Base-by-base conservation (phyloP, 1,284 basidiomycete species). In the Puccinia hordei region DNA sequence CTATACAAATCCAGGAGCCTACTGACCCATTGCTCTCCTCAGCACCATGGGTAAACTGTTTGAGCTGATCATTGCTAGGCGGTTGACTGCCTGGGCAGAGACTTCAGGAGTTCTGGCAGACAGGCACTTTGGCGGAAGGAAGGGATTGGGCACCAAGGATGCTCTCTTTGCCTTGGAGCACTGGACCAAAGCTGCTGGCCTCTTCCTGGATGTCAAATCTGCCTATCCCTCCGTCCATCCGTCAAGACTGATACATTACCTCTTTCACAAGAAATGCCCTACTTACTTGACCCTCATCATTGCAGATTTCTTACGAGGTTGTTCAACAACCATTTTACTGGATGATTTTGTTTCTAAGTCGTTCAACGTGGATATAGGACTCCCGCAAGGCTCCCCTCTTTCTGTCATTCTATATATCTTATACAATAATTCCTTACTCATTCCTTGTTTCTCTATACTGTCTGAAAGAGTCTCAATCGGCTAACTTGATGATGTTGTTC, bases 141-240 rank as follows among this genome's bases (percentile, higher is more conserved):
- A 71, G 13, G 44, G 17, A 41, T 10, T 8, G 17, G 15, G 41
- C 15, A 44, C 44, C 6, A 12, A 41, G 12, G 38, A 41, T 12
- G 38, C 38, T 41, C 38, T 41, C 6, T 4, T 41, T 41, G 6
- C 12, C 12, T 41, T 41, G 38, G 38, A 41, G 6, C 4, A 4
- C 38, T 41, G 38, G 38, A 12, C 12, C 38, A 4, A 12, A 6
- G 6, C 6, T 4, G 41, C n/a, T 22, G 68, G 41, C 44, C 24
- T 72, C 12, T 68, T 68, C 30, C 30, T 71, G 22, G 68, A 71
- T n/a, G 41, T 71, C n/a, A 71, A 46, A n/a, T 71, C 68, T 35
- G 68, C 68, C 19, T 71, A 71, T n/a, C 68, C 68, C 19, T 71
- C 68, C 8, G 12, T 71, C 15, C 19, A 41, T 8, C 41, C 38